These are phyloP conservation scores for Podochytrium sp. DNA, from an alignment of 192 early-diverging fungal genomes.

Conservation along the genomic window DNA sequence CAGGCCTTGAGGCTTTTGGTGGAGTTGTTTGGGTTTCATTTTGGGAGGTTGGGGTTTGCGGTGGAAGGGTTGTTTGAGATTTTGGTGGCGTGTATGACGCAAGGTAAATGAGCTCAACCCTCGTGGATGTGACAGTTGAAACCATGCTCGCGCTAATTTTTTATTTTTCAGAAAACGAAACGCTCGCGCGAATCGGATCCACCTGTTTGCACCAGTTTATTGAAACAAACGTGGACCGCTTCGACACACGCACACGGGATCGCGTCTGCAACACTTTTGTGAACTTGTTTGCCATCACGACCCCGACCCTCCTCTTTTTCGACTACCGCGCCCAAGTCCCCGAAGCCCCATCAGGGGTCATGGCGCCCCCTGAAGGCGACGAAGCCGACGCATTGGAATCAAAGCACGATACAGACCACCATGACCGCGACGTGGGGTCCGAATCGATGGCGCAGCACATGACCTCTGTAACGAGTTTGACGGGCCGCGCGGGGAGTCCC, in stretches of 20 bases:
- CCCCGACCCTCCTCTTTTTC: conserved; percentile 74
- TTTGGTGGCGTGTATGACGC: conserved; percentile 82
- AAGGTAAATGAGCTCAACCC: conserved; percentile 52
- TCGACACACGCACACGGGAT: conserved; percentile 73
- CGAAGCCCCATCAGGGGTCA: conserved; percentile 15
- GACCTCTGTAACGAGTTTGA: conserved; percentile 5
- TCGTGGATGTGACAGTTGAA: background rate
- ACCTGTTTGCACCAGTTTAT: conserved; percentile 90
- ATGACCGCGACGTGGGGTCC: conserved; percentile 9
- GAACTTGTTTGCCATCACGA: conserved; percentile 76
- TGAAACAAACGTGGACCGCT: conserved; percentile 72
- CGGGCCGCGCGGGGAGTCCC: background rate
- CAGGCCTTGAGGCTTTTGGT: conserved; percentile 87
- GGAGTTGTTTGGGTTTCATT: conserved; percentile 80
- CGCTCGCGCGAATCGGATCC: conserved; percentile 86
- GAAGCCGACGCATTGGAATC: conserved; percentile 15
- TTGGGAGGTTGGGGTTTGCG: conserved; percentile 69
- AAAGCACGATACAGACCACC: background rate
- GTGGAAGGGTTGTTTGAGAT: conserved; percentile 80
- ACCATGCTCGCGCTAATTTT: background rate
- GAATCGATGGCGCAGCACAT: conserved; percentile 21
- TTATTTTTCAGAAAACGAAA: conserved; percentile 72
- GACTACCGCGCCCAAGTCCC: conserved; percentile 38
- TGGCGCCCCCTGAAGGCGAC: conserved; percentile 33
- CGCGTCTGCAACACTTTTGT: conserved; percentile 70